Conservation (phyloP, 176 grass and related monocot genomes). For the Oryza nivara region DNA sequence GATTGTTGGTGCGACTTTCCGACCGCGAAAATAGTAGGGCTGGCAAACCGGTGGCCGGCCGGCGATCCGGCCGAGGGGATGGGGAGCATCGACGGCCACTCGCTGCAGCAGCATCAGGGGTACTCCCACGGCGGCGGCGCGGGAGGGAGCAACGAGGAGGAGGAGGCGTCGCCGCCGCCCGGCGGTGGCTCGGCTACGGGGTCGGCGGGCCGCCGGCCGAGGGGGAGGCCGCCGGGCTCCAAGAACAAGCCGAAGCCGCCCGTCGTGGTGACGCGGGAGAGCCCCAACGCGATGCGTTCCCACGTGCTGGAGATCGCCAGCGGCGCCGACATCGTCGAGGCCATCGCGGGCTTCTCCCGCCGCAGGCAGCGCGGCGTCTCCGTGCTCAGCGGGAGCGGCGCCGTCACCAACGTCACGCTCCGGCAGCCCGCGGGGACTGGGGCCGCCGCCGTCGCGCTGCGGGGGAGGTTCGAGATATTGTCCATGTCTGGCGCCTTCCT, state of each 20-base stretch:
- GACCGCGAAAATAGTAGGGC: constrained; percentile 58
- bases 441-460: constrained; percentile 54
- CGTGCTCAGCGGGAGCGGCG: constrained; percentile 80
- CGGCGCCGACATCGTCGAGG: constrained; percentile 86
- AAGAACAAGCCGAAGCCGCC: constrained; percentile 97
- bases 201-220: constrained; percentile 52
- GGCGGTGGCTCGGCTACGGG: constrained; percentile 22
- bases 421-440: constrained; percentile 61
- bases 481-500: constrained; percentile 90
- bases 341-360: constrained; percentile 73
- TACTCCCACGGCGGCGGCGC: constrained; percentile 28
- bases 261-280: constrained; percentile 78
- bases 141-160: constrained; percentile 57
- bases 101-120: constrained; percentile 40
- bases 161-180: constrained; percentile 46
- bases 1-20: background rate
- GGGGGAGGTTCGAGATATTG: constrained; percentile 76
- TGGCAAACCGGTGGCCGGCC: constrained; percentile 89
- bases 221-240: constrained; percentile 81
- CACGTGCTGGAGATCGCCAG: constrained; percentile 92
- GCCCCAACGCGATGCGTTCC: constrained; percentile 84
- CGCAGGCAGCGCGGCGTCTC: constrained; percentile 80
- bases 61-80: constrained; percentile 57
- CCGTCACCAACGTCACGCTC: constrained; percentile 78
- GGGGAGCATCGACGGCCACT: constrained; percentile 63